These are phyloP conservation scores for Isabelozyma heimii DNA, from an alignment of 805 yeast genomes.

Conservation along the genomic window DNA sequence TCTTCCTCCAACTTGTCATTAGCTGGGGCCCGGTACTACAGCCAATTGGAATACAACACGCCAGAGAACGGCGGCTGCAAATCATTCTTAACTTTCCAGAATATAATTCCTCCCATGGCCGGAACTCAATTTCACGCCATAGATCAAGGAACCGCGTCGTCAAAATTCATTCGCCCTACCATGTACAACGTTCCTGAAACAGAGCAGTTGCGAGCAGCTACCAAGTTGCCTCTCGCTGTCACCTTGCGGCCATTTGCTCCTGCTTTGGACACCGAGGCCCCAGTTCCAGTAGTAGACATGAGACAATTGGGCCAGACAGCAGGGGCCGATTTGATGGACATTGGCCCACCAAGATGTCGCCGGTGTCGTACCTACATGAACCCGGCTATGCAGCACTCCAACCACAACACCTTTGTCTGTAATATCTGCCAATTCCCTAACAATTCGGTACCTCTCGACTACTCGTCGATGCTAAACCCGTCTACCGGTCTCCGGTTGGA, in stretches of 20 bases:
- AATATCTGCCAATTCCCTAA: conserved; percentile 79
- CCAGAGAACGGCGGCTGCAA: conserved; percentile 14
- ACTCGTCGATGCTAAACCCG: conserved; percentile 57
- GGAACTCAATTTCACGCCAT: conserved; percentile 65
- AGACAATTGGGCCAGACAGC: conserved; percentile 24
- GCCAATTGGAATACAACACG: conserved; percentile 21
- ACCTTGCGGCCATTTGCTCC: conserved; percentile 85
- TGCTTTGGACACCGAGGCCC: conserved; percentile 43
- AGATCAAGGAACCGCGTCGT: conserved; percentile 85
- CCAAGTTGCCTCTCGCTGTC: conserved; percentile 80
- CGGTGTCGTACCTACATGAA: conserved; percentile 91
- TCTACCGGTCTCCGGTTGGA: conserved; percentile 63
- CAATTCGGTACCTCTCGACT: conserved; percentile 65
- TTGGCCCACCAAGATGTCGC: conserved; percentile 83
- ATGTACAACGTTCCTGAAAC: conserved; percentile 81
- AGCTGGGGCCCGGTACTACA: conserved; percentile 14
- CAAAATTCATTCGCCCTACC: conserved; percentile 73
- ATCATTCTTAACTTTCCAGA: conserved; percentile 68
- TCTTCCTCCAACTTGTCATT: conserved; percentile 9
- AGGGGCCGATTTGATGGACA: conserved; percentile 21
- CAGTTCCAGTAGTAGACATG: conserved; percentile 70
- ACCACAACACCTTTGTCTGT: conserved; percentile 67
- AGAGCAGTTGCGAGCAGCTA: conserved; percentile 62
- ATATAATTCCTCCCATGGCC: conserved; percentile 80
- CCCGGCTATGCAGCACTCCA: conserved; percentile 70